Evolutionary conservation across 192 early-diverging fungal genomes (phyloP).

Genomic region (Backusella macrospora): DNA sequence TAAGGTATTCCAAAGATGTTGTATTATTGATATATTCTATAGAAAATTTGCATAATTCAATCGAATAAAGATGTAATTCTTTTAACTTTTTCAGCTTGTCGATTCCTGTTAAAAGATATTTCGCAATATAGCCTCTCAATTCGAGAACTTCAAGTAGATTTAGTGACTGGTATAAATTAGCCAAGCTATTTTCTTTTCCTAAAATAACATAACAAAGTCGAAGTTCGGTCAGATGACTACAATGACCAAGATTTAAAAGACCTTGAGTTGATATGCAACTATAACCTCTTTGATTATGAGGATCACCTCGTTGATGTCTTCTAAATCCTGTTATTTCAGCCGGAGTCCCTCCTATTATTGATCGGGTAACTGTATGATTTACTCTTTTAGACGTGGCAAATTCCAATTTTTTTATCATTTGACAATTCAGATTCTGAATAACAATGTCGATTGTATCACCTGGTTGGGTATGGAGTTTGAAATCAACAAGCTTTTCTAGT

Average conservation of each 20-base stretch:
- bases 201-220: neutral
- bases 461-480: neutral
- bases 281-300: no score
- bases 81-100: neutral
- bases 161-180: neutral
- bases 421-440: neutral
- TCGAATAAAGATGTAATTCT: neutral
- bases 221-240: neutral
- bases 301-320: no score
- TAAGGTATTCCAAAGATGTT: neutral
- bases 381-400: neutral
- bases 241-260: neutral
- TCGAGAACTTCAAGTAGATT: neutral
- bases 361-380: neutral
- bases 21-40: constrained; percentile 9
- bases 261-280: no score
- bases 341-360: no score
- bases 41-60: neutral
- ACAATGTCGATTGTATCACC: neutral
- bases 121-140: neutral
- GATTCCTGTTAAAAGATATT: neutral
- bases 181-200: neutral
- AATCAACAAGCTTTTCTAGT: neutral
- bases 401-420: neutral
- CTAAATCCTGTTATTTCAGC: no score